These are phyloP conservation scores for Tetramitus jugosus DNA, from an alignment of 208 protist species.

Conservation along the genomic window DNA sequence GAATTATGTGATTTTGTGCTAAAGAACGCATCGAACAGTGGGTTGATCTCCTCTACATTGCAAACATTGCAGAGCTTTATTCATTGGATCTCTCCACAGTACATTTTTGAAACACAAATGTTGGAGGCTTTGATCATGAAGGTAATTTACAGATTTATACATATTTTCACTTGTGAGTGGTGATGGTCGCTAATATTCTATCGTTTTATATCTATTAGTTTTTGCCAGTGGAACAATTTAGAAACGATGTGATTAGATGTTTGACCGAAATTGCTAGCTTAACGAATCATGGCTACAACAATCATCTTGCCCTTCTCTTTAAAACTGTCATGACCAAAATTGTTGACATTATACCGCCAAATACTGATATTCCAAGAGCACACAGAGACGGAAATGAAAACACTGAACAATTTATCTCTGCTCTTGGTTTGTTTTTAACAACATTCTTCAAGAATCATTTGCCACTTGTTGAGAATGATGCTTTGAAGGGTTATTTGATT, in stretches of 20 bases:
- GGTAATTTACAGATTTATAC: too few species aligned
- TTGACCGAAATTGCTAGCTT: conserved; percentile 72
- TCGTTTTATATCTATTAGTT: too few species aligned
- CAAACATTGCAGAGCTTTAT: conserved; percentile 28
- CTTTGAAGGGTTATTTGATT: conserved; percentile 51
- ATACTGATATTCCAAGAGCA: conserved; percentile 25
- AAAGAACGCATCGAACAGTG: conserved; percentile 21
- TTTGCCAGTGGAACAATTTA: conserved; percentile 46
- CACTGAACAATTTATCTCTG: conserved; percentile 73
- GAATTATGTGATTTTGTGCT: conserved; percentile 68
- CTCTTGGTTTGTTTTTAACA: conserved; percentile 80
- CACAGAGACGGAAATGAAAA: conserved; percentile 51
- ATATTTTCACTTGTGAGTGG: too few species aligned
- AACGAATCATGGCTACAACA: conserved; percentile 32
- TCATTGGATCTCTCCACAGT: conserved; percentile 48
- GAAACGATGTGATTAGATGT: conserved; percentile 66
- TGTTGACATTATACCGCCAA: conserved; percentile 29
- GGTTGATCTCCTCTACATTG: conserved; percentile 47
- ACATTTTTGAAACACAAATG: conserved; percentile 79
- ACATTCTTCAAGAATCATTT: conserved; percentile 81
- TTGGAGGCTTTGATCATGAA: conserved; percentile 63
- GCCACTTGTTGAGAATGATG: conserved; percentile 68
- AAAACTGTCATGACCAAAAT: conserved; percentile 43
- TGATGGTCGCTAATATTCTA: too few species aligned
- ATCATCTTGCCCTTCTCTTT: conserved; percentile 54